These are phyloP conservation scores for Emydomyces testavorans DNA, from an alignment of 2,329 filamentous ascomycete genomes.

Conservation along the genomic window DNA sequence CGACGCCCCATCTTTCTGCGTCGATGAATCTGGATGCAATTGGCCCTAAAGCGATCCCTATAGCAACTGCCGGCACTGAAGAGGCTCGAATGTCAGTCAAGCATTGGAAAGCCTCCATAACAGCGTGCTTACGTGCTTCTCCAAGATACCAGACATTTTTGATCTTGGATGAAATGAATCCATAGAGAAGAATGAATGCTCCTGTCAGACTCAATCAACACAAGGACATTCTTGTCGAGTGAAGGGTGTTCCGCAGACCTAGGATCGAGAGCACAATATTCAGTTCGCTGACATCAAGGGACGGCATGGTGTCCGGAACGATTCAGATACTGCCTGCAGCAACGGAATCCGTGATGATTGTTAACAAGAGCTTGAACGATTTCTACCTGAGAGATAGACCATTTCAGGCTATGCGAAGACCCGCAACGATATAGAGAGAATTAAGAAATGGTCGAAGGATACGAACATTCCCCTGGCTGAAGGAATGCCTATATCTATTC, in stretches of 20 bases:
- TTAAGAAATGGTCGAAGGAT: neutral
- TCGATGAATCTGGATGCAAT: constrained; percentile 45
- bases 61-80: constrained; percentile 44
- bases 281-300: constrained; percentile 27
- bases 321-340: constrained; percentile 12
- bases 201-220: constrained; percentile 18
- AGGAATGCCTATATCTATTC: constrained; percentile 2
- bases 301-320: constrained; percentile 23
- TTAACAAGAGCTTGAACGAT: neutral
- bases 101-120: neutral
- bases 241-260: constrained; percentile 19
- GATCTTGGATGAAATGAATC: constrained; percentile 28
- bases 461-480: neutral
- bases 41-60: constrained; percentile 47
- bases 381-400: constrained; percentile 9
- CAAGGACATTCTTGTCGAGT: neutral
- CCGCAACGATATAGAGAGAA: neutral
- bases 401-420: neutral
- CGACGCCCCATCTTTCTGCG: constrained; percentile 30
- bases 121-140: constrained; percentile 27
- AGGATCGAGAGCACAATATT: constrained; percentile 28
- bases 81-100: neutral
- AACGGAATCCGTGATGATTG: neutral
- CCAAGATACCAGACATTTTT: constrained; percentile 33
- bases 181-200: constrained; percentile 26